These are phyloP conservation scores for Schizosaccharomyces osmophilus DNA, from an alignment of 805 yeast genomes.

Conservation along the genomic window DNA sequence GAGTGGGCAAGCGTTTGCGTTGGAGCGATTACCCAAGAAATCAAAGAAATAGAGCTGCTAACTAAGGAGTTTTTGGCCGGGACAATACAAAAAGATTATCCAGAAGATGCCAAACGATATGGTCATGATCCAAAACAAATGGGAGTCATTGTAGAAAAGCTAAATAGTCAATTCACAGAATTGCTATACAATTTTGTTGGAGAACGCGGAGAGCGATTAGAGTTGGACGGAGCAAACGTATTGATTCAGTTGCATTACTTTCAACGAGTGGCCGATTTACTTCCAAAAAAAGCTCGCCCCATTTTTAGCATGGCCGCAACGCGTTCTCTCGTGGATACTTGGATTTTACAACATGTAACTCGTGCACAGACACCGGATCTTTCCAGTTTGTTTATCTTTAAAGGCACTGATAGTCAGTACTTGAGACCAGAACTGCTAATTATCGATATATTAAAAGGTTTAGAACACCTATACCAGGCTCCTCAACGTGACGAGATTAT, in stretches of 20 bases:
- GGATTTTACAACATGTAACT: neutral
- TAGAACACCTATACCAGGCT: neutral
- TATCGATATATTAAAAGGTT: neutral
- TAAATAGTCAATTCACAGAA: neutral
- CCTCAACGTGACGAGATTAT: slow-evolving; percentile 8
- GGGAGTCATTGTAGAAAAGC: neutral
- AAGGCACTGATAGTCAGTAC: neutral
- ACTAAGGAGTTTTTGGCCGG: neutral
- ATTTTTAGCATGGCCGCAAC: neutral
- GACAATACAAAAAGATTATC: neutral
- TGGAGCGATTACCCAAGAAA: neutral
- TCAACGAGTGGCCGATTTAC: neutral
- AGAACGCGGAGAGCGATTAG: neutral
- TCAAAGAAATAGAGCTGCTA: neutral
- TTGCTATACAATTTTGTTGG: neutral
- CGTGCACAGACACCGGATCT: neutral
- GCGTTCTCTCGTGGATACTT: neutral
- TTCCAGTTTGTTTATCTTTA: neutral
- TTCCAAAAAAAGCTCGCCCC: neutral
- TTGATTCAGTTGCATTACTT: neutral
- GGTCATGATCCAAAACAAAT: neutral
- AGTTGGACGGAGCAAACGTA: neutral
- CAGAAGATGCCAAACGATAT: neutral
- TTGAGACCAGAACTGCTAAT: neutral
- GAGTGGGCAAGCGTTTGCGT: neutral